Evolutionary conservation across 2,329 filamentous ascomycete genomes (phyloP), one percentile per base, ranked within the genome.

Genomic region (Talaromyces marneffei): DNA sequence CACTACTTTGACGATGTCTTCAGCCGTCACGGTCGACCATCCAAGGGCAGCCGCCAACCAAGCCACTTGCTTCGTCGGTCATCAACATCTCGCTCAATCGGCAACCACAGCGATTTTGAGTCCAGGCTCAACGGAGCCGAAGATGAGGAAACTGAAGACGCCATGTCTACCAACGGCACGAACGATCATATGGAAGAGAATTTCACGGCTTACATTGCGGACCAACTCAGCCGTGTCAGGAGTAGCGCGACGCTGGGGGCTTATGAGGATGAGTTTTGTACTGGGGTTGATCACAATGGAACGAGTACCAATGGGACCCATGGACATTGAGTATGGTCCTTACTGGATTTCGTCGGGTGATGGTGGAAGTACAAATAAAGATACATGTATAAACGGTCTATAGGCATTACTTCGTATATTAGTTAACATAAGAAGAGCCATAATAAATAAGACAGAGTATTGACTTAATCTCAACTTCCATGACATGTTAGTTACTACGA

Each of bases 1-100:
- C 92, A 97, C 74, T 97, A 97, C 80, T 97, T 97, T 72, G 93
- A 97, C 70, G 93, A 97, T 70, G 85, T 92, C 63, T 89, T 96
- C 74, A 82, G 83, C 58, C 84, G 87, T 37, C 80, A 65, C 63
- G 70, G 59, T 67, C 80, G 77, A 66, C 78, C 69, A 66, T 7
- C 20, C 33, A 55, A 55, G 35, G 33, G 52, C 3, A 4, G 29
- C 29, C 75, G 56, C 62, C 71, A 62, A 69, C 77, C 65, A 69
- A 76, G 57, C 10, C 72, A 75, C 20, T 79, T 80, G 18, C 80
- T 93, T 67, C 87, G 91, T 39, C 87, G 91, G 60, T 92, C 90
- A 4, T 93, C 91, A 4, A 92, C 90, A 0, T 86, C 85, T 46
- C 86, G 93, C 42, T 95, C 91, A 53, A 92, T 97, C 61, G 90